A percentile compares a stretch with the other conserved stretches of the same genome.
Evolutionary conservation across 2,329 filamentous ascomycete species (phyloP).

Genomic region (Graphilbum fragrans): DNA sequence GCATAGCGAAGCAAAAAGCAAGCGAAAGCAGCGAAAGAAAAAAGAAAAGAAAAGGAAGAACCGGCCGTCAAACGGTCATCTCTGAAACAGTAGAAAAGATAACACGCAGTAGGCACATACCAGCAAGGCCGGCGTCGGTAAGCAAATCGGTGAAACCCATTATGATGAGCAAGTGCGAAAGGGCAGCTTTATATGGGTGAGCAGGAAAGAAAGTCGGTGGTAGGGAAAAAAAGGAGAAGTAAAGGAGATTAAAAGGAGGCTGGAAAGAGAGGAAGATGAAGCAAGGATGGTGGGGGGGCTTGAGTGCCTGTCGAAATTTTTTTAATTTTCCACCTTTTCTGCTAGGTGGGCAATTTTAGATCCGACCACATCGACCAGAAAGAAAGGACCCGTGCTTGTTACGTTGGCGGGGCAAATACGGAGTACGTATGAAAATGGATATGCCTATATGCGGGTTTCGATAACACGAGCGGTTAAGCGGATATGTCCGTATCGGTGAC

Average conservation of each 20-base stretch:
- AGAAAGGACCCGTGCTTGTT: background rate
- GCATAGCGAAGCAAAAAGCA: no score
- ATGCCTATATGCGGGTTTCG: background rate
- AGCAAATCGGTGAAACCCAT: conserved; percentile 19
- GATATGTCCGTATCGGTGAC: background rate
- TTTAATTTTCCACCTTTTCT: conserved; percentile 1
- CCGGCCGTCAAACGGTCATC: background rate
- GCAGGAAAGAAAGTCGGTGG: background rate
- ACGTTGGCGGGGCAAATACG: conserved; percentile 4
- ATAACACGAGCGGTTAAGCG: no score
- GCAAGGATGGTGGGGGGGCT: conserved; percentile 5
- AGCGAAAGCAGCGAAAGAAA: background rate
- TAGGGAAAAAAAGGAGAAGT: conserved; percentile 4
- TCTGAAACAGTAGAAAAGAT: background rate
- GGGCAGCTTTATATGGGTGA: conserved; percentile 1
- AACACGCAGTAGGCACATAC: conserved; percentile 12
- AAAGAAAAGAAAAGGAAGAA: background rate
- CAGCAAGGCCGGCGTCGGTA: conserved; percentile 15
- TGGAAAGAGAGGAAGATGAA: conserved; percentile 3
- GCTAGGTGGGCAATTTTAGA: background rate
- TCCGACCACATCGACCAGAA: background rate
- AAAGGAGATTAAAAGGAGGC: conserved; percentile 2
- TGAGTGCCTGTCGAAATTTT: conserved; percentile 3
- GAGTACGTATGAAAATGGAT: background rate
- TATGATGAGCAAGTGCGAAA: background rate